These are phyloP conservation scores for Geotrichum histeridarum DNA, from an alignment of 1,139 yeast species.

Conservation along the genomic window DNA sequence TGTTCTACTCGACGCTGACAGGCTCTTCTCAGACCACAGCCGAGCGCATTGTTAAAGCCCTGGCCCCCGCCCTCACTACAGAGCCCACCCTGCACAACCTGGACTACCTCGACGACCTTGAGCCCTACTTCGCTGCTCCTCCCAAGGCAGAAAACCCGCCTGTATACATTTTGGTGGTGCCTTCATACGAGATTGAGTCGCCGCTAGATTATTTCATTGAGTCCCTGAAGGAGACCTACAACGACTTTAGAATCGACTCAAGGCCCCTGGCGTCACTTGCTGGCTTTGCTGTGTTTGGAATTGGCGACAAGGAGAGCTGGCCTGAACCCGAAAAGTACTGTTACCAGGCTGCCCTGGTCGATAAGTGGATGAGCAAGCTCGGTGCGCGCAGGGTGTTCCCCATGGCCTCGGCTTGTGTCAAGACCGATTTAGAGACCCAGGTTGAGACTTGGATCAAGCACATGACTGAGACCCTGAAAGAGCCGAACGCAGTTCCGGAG, in stretches of 20 bases:
- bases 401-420: constrained; percentile 78
- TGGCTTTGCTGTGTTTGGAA: constrained; percentile 81
- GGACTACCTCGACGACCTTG: constrained; percentile 81
- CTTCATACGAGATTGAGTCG: constrained; percentile 89
- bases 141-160: constrained; percentile 37
- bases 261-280: constrained; percentile 59
- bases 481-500: constrained; percentile 49
- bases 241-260: constrained; percentile 81
- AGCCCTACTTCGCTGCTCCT: constrained; percentile 68
- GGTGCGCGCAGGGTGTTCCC: constrained; percentile 86
- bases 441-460: constrained; percentile 64
- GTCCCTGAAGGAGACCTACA: constrained; percentile 70
- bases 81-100: constrained; percentile 59
- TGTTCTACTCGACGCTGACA: constrained; percentile 80
- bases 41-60: constrained; percentile 25
- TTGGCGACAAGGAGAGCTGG: constrained; percentile 88
- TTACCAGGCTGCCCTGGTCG: constrained; percentile 75
- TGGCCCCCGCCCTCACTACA: constrained; percentile 39
- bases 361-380: constrained; percentile 68
- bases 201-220: constrained; percentile 86
- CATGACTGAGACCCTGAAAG: constrained; percentile 55
- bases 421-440: constrained; percentile 57
- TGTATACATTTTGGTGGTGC: constrained; percentile 71
- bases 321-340: constrained; percentile 65
- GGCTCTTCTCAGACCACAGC: constrained; percentile 78